These are phyloP conservation scores for Heritiera fomes DNA, from an alignment of 345 rosid species.

Conservation along the genomic window DNA sequence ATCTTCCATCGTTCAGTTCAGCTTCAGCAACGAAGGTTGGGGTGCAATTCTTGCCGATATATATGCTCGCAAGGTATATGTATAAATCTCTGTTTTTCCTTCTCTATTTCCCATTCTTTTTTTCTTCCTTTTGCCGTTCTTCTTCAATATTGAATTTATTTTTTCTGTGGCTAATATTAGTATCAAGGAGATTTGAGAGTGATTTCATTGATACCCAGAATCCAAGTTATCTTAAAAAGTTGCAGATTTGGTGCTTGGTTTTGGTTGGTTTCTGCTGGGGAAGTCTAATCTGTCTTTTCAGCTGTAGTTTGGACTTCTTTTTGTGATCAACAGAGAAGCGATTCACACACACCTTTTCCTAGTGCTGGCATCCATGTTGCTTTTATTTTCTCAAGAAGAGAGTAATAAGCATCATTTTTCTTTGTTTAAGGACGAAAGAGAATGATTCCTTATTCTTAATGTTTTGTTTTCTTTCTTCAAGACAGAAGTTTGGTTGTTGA, in stretches of 20 bases:
- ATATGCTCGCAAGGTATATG: conserved; percentile 67
- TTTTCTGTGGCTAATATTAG: not conserved
- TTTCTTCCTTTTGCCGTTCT: no score
- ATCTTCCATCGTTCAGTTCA: conserved; percentile 82
- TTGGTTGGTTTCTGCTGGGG: not conserved
- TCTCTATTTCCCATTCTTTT: not conserved
- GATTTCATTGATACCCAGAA: conserved; percentile 4
- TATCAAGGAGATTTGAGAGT: not conserved
- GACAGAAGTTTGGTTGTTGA: not conserved
- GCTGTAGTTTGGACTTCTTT: not conserved
- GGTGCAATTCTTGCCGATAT: conserved; percentile 73
- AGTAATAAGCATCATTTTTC: not conserved
- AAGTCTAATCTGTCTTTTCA: not conserved
- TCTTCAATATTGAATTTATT: not conserved
- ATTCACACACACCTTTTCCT: not conserved
- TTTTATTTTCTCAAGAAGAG: not conserved
- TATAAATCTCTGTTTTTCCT: not conserved
- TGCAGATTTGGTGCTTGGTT: not conserved
- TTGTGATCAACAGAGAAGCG: not conserved
- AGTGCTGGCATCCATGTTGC: not conserved
- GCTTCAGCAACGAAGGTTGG: conserved; percentile 75
- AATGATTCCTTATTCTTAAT: not conserved
- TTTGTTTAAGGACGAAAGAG: not conserved
- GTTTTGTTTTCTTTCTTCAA: not conserved
- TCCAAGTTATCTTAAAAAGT: not conserved